Evolutionary conservation across 164 flowering plant species (phyloP).

Genomic region (Malania oleifera): DNA sequence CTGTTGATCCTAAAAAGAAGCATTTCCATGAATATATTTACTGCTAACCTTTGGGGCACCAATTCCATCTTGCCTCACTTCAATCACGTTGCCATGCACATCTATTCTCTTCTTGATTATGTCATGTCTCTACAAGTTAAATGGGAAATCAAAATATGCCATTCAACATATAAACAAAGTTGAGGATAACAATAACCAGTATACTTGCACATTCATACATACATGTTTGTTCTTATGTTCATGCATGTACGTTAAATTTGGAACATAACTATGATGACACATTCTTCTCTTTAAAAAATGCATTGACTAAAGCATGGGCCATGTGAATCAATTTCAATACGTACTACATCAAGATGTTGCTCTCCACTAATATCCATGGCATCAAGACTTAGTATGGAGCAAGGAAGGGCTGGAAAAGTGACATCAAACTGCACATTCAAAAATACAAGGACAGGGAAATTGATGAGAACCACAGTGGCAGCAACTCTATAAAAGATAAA

Average conservation of each 20-base stretch:
- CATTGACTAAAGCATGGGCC: background rate
- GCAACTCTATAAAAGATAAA: background rate
- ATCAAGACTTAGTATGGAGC: conserved; percentile 73
- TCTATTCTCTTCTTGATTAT: conserved; percentile 73
- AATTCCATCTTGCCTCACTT: conserved; percentile 65
- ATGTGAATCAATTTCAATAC: conserved; percentile 19
- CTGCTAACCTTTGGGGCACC: conserved; percentile 67
- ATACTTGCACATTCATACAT: background rate
- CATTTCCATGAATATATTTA: background rate
- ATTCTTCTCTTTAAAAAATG: background rate
- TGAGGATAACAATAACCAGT: background rate
- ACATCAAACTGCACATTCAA: conserved; percentile 72
- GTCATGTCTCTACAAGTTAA: conserved; percentile 67
- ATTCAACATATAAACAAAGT: background rate
- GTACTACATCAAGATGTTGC: conserved; percentile 78
- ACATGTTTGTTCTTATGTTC: background rate
- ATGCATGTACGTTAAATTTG: background rate
- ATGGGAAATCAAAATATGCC: background rate
- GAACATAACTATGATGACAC: background rate
- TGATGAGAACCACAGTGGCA: conserved; percentile 3
- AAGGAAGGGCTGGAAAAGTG: conserved; percentile 75
- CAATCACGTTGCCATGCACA: conserved; percentile 66
- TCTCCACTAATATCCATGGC: conserved; percentile 92
- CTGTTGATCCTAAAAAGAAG: background rate
- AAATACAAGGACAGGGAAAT: conserved; percentile 3